Base-by-base conservation (phyloP, 139 green algal species). In the Chlorella sorokiniana region DNA sequence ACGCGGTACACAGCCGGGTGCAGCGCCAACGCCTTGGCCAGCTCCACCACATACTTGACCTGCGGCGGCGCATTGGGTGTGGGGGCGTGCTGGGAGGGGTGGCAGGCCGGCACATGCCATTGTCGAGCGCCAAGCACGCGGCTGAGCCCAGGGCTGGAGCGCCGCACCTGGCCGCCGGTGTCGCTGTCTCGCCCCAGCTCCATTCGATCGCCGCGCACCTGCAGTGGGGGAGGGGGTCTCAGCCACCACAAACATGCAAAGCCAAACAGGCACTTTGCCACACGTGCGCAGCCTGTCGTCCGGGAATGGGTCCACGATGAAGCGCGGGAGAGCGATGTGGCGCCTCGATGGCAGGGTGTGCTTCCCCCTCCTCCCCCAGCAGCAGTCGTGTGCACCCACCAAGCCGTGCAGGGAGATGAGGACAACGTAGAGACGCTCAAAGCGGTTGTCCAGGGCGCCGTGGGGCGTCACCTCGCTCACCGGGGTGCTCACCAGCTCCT, bases 41-140 rank as follows among this genome's bases (percentile, higher is more conserved):
- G 87, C 92, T 99, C 95, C 29, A 99, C 95, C 48, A 99, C 96
- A 82, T 99, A 98, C 85, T 91, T 91, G 40, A 91, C 86, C 86
- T 88, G 76, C 45, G 38, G 27, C n/a, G 41, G 64, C 33, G 31
- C 31, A 48, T 45, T 4, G 29, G 18, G 20, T 41, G 64, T 25
- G 7, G 20, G 38, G 4, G 1, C 2, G 38, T 23, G 11, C 16
- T 16, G 16, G 11, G 48, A 25, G 16, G 48, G 14, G 48, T 59
- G 48, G 48, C n/a, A n/a, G n/a, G n/a, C n/a, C n/a, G n/a, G n/a
- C n/a, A n/a, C n/a, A n/a, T n/a, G n/a, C n/a, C n/a, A n/a, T n/a
- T n/a, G n/a, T n/a, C n/a, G n/a, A n/a, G n/a, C n/a, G n/a, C n/a
- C n/a, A n/a, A n/a, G n/a, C n/a, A n/a, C n/a, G n/a, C n/a, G n/a